Base-by-base conservation (phyloP, 2,329 filamentous ascomycete species). In the Apiospora sp. region DNA sequence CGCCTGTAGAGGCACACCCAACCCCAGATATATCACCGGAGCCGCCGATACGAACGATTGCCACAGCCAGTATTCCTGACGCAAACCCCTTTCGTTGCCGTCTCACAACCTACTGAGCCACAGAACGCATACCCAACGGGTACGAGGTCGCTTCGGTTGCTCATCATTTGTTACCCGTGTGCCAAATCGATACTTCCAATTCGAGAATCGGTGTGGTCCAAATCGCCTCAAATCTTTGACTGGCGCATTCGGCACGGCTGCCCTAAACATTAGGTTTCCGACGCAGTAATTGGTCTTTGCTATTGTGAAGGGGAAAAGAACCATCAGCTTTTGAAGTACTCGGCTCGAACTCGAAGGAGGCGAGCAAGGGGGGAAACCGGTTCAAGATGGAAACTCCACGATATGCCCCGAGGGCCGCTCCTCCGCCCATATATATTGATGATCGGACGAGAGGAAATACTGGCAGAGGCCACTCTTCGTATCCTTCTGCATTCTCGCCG, bases 401-500 rank as follows among this genome's bases (percentile, higher is more conserved):
- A 58, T 70, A 48, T 24, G 67, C 67, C 67, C 67, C 68, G 13
- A 70, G 68, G 49, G 46, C 46, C 37, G 46, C 46, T 27, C 46
- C 46, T 41, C 46, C 46, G 48, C 68, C 68, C n/a, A 70, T 51
- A 70, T 51, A 70, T 49, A 70, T 70, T 12, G 68, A 51, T 41
- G 68, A 70, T 19, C 68, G 68, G 19, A 43, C 48, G 8, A 70
- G 68, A 64, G 58, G 30, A 58, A 54, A 27, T 10, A 19, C 34
- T 41, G 74, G 75, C 22, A 75, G 76, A 51, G 71, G 76, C 34
- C 77, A 73, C 67, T 73, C 75, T 61, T 68, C 67, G 30, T 79
- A 74, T 43, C 49, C 71, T 4, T 78, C 80, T n/a, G 76, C 74
- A 71, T 79, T 79, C 73, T 80, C 81, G 22, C 77, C 80, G 13